Conservation (phyloP, 306 rosid species). For the Glycine soja region DNA sequence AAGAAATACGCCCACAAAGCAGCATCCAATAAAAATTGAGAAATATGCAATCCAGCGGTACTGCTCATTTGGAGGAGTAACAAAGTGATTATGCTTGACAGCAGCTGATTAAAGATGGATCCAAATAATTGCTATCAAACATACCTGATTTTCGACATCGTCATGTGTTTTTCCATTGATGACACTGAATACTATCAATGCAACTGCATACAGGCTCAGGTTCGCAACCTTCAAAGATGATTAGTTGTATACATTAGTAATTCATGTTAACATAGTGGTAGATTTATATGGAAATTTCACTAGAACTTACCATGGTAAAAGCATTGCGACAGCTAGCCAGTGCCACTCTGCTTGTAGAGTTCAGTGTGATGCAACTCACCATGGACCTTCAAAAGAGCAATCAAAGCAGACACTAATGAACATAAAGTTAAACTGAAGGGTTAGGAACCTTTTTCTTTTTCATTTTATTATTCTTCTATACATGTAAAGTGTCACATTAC, state of each 20-base stretch:
- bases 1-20: constrained; percentile 80
- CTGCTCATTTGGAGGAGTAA: constrained; percentile 59
- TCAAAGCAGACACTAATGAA: constrained; percentile 14
- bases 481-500: constrained; percentile 1
- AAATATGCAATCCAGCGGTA: constrained; percentile 93
- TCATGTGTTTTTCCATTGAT: constrained; percentile 54
- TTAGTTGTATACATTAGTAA: constrained; percentile 14
- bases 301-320: constrained; percentile 77
- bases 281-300: constrained; percentile 22
- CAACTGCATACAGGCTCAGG: constrained; percentile 84
- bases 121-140: constrained; percentile 6
- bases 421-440: constrained; percentile 32
- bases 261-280: constrained; percentile 20
- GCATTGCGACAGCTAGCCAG: constrained; percentile 97
- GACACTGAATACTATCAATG: constrained; percentile 68
- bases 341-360: constrained; percentile 89
- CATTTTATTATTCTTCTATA: constrained; percentile 5
- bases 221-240: constrained; percentile 77
- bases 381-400: constrained; percentile 76
- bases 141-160: constrained; percentile 80
- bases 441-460: constrained; percentile 10
- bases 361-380: constrained; percentile 91
- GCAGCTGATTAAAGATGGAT: constrained; percentile 31
- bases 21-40: constrained; percentile 89
- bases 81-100: constrained; percentile 39